phyloP scores from a whole-genome alignment of 352 stramenopile species.

The Phytophthora colocasiae region DNA sequence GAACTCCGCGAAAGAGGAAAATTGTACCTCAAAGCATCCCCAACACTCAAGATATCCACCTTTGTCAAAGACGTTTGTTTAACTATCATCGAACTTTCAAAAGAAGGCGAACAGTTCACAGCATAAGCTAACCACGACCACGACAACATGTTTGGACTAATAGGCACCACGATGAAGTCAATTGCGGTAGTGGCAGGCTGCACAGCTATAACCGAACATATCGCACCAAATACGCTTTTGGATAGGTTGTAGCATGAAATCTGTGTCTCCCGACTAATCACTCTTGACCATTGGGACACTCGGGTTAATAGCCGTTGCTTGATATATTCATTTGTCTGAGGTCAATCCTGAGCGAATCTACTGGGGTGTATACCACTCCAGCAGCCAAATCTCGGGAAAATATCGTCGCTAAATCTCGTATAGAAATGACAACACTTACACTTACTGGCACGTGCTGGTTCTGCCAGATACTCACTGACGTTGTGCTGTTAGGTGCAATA shows the following conservation, averaged over 20 bases:
- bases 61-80: background rate
- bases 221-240: no score
- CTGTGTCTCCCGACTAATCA: background rate
- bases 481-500: background rate
- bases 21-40: background rate
- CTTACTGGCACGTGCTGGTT: background rate
- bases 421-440: background rate
- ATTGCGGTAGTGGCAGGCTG: background rate
- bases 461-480: no score
- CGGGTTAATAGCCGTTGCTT: background rate
- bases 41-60: background rate
- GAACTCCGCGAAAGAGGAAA: background rate
- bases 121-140: slow-evolving; percentile 1
- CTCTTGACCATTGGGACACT: no score
- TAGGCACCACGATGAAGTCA: background rate
- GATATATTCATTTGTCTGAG: background rate
- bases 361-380: background rate
- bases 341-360: background rate
- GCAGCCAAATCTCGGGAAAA: background rate
- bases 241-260: background rate
- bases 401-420: background rate
- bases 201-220: background rate
- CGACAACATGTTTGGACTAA: background rate
- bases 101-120: background rate
- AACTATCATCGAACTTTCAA: background rate